Percentiles rank a stretch among this genome's conserved stretches.
These are phyloP conservation scores for Westerdykella ornata DNA, from an alignment of 2,329 filamentous ascomycete genomes.

Conservation along the genomic window DNA sequence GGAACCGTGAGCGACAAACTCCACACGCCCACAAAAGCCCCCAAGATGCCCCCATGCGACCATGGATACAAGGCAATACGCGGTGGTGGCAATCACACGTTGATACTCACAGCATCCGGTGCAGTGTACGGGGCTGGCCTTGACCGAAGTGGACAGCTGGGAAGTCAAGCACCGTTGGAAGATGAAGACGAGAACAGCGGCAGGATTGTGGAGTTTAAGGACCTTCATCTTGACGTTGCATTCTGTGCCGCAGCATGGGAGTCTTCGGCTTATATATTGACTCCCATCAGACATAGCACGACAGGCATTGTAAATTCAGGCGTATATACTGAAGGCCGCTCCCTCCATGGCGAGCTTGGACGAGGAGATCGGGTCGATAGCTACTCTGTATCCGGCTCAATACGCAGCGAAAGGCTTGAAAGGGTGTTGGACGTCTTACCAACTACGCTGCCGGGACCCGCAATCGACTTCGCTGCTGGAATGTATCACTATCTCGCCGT, in stretches of 20 bases:
- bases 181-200: background rate
- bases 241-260: slow-evolving; percentile 21
- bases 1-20: slow-evolving; percentile 40
- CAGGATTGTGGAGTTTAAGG: slow-evolving; percentile 6
- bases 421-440: background rate
- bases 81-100: slow-evolving; percentile 81
- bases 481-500: slow-evolving; percentile 73
- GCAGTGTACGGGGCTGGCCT: slow-evolving; percentile 61
- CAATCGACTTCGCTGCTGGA: slow-evolving; percentile 62
- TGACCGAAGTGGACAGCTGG: slow-evolving; percentile 45
- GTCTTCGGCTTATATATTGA: slow-evolving; percentile 20
- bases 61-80: slow-evolving; percentile 34
- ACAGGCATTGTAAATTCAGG: background rate
- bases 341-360: background rate
- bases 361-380: background rate
- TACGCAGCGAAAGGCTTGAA: background rate
- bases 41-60: slow-evolving; percentile 4
- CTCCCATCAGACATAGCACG: background rate
- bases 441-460: slow-evolving; percentile 12
- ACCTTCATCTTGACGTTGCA: slow-evolving; percentile 1
- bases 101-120: slow-evolving; percentile 59
- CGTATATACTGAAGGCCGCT: background rate
- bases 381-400: background rate
- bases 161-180: slow-evolving; percentile 7
- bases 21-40: slow-evolving; percentile 15